Conservation (phyloP, 306 rosid species). For the Arachis stenosperma region DNA sequence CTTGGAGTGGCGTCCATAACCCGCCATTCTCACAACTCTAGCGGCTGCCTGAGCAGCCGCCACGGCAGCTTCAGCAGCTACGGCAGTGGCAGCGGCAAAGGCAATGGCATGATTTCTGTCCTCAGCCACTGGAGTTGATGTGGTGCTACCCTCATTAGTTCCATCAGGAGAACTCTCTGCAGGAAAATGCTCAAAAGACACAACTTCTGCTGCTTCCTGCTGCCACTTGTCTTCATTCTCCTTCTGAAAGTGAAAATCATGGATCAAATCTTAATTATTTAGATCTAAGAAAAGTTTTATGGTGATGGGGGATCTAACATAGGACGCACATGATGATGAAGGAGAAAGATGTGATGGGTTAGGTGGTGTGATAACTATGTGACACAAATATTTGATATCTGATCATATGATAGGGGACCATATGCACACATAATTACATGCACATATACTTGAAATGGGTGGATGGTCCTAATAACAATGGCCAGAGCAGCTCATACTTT, state of each 20-base stretch:
- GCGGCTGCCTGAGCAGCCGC: slow-evolving; percentile 91
- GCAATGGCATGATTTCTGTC: slow-evolving; percentile 73
- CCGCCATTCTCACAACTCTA: slow-evolving; percentile 75
- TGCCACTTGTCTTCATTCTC: slow-evolving; percentile 57
- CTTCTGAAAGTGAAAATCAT: slow-evolving; percentile 39
- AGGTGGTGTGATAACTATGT: slow-evolving; percentile 63
- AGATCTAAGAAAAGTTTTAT: slow-evolving; percentile 2
- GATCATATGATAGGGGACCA: slow-evolving; percentile 74
- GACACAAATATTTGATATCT: slow-evolving; percentile 49
- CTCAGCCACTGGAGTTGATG: slow-evolving; percentile 57
- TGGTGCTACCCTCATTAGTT: slow-evolving; percentile 61
- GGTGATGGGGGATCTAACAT: slow-evolving; percentile 53
- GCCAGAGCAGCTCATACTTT: slow-evolving; percentile 33
- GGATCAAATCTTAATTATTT: slow-evolving; percentile 18
- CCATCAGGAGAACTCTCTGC: slow-evolving; percentile 72
- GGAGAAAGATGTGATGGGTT: slow-evolving; percentile 57
- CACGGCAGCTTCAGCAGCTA: slow-evolving; percentile 81
- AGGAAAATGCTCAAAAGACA: slow-evolving; percentile 80
- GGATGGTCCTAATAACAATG: slow-evolving; percentile 39
- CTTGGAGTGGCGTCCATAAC: slow-evolving; percentile 72
- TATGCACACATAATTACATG: slow-evolving; percentile 34
- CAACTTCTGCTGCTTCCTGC: slow-evolving; percentile 69
- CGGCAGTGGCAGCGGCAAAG: slow-evolving; percentile 80
- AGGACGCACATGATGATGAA: slow-evolving; percentile 57
- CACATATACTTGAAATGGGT: not conserved